Conservation (phyloP, 2,329 filamentous ascomycete species). For the Penicillium decumbens region DNA sequence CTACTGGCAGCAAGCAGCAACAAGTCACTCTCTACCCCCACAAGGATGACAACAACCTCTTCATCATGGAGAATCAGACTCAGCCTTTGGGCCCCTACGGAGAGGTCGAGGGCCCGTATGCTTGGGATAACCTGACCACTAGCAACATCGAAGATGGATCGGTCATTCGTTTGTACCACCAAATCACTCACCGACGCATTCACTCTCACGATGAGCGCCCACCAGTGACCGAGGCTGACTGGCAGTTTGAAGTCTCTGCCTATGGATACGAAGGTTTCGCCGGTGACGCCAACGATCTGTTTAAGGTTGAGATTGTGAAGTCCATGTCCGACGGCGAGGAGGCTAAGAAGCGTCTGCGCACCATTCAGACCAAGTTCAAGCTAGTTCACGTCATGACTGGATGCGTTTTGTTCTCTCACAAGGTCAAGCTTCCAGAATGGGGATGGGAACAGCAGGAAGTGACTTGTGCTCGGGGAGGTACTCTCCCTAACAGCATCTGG, state of each 20-base stretch:
- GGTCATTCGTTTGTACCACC: constrained; percentile 77
- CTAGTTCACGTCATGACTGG: constrained; percentile 96
- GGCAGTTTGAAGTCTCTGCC: constrained; percentile 94
- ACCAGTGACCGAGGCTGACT: constrained; percentile 79
- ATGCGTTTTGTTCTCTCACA: constrained; percentile 94
- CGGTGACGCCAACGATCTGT: constrained; percentile 93
- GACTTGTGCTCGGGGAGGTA: constrained; percentile 89
- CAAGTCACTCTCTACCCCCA: constrained; percentile 97
- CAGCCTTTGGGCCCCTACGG: constrained; percentile 76
- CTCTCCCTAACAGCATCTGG: constrained; percentile 94
- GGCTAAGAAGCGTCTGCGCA: constrained; percentile 80
- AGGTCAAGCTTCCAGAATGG: constrained; percentile 98
- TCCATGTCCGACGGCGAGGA: constrained; percentile 71
- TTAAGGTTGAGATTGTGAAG: constrained; percentile 92
- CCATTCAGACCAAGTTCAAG: constrained; percentile 94
- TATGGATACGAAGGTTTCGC: constrained; percentile 97
- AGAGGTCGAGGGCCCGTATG: constrained; percentile 71
- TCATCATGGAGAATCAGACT: constrained; percentile 91
- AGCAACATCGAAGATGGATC: constrained; percentile 71
- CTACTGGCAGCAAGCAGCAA: constrained; percentile 94
- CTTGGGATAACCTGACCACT: constrained; percentile 71
- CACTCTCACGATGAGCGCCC: constrained; percentile 91
- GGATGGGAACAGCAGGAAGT: constrained; percentile 98
- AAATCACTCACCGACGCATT: constrained; percentile 76
- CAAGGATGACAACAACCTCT: constrained; percentile 98